Evolutionary conservation across 257 asterid species (phyloP).

Genomic region (Nyctanthes arbortristis): DNA sequence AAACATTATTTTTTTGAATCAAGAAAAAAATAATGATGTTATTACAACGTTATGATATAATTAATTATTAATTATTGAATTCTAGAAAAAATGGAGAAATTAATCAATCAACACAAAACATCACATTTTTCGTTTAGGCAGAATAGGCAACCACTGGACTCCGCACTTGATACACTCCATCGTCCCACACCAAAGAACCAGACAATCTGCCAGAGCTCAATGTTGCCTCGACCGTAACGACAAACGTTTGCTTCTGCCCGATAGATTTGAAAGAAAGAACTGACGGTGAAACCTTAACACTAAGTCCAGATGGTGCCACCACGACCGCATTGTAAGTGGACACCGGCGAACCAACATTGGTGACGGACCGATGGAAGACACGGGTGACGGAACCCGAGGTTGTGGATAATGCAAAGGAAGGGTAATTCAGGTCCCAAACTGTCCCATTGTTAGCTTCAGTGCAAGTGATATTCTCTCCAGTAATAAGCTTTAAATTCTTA

Average conservation of each 20-base stretch:
- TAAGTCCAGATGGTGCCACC: constrained; percentile 21
- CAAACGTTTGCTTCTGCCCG: constrained; percentile 40
- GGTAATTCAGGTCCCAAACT: constrained; percentile 63
- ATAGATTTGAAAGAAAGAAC: constrained; percentile 39
- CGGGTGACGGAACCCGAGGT: constrained; percentile 11
- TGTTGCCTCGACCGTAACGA: constrained; percentile 34
- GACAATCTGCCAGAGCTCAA: constrained; percentile 25
- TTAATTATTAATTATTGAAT: no score
- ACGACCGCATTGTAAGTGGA: constrained; percentile 49
- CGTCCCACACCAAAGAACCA: constrained; percentile 59
- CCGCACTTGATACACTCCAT: constrained; percentile 56
- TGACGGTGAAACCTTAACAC: constrained; percentile 39
- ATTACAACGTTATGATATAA: no score
- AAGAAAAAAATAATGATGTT: no score
- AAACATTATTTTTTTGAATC: no score
- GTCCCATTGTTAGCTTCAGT: constrained; percentile 40
- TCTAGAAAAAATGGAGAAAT: no score
- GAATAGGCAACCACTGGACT: constrained; percentile 51
- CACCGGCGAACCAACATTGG: constrained; percentile 57
- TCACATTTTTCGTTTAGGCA: no score
- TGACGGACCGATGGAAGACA: constrained; percentile 47
- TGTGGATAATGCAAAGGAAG: constrained; percentile 51
- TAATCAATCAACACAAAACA: no score
- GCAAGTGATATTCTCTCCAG: constrained; percentile 56
- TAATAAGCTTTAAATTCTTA: constrained; percentile 40